Conservation (phyloP, 148 eudicot species). For the Nepenthes gracilis region DNA sequence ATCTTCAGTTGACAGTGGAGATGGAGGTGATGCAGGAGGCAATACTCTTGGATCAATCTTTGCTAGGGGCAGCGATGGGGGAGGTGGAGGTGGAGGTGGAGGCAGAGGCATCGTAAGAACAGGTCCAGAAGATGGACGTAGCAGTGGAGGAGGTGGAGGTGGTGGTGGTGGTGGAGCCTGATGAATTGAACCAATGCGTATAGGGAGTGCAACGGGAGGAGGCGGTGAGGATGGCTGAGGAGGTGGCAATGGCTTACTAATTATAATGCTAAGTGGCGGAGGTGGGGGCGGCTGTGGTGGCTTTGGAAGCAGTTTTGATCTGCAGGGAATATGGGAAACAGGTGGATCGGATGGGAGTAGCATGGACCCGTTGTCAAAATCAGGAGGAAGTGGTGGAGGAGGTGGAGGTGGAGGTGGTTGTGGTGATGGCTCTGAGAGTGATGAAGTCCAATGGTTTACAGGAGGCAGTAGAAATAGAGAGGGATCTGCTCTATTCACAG, state of each 20-base stretch:
- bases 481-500: background rate
- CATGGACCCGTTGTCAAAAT: too few relatives aligned
- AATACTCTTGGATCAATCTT: conserved; percentile 6
- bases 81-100: conserved; percentile 21
- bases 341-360: too few relatives aligned
- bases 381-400: too few relatives aligned
- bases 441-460: background rate
- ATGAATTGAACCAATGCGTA: too few relatives aligned
- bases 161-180: too few relatives aligned
- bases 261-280: too few relatives aligned
- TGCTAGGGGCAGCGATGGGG: conserved; percentile 4
- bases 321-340: too few relatives aligned
- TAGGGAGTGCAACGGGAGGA: too few relatives aligned
- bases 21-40: conserved; percentile 17
- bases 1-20: background rate
- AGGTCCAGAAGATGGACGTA: background rate
- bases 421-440: conserved; percentile 6
- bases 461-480: background rate
- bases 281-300: conserved; percentile 10
- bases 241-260: too few relatives aligned
- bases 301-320: too few relatives aligned
- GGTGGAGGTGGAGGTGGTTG: conserved; percentile 14
- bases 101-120: background rate
- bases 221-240: too few relatives aligned
- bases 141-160: conserved; percentile 5